Conservation (phyloP, 306 rosid genomes). For the Alnus glutinosa region DNA sequence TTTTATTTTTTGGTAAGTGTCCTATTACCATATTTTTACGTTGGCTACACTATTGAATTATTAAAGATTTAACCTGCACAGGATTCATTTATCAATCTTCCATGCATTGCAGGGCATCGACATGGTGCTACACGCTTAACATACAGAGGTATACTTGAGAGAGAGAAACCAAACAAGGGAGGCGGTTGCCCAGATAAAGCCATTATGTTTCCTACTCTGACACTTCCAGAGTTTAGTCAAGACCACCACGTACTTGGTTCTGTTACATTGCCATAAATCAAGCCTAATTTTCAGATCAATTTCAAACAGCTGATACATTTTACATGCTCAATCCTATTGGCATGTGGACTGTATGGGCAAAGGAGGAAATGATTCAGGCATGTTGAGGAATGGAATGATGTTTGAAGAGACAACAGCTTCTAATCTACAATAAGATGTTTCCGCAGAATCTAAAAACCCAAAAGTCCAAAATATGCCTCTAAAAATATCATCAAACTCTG, state of each 20-base stretch:
- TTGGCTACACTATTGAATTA: neutral
- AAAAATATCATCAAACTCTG: neutral
- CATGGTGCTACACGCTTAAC: neutral
- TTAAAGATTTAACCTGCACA: neutral
- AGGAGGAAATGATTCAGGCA: neutral
- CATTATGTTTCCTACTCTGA: conserved; percentile 1
- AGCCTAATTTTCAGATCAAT: neutral
- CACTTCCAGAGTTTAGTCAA: neutral
- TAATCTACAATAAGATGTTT: neutral
- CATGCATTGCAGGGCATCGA: neutral
- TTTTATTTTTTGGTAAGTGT: neutral
- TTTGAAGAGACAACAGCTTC: neutral
- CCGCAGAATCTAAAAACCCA: neutral
- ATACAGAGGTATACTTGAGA: neutral
- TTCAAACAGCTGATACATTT: neutral
- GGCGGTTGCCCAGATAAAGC: no score
- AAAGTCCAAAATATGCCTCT: neutral
- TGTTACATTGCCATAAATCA: neutral
- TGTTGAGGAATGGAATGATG: neutral
- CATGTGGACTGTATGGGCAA: neutral
- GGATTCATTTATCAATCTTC: neutral
- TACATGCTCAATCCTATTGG: neutral
- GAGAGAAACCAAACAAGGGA: no score
- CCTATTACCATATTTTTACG: neutral
- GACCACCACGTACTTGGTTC: neutral